phyloP scores from a whole-genome alignment of 768 basidiomycete species.

The Serendipita sp. region DNA sequence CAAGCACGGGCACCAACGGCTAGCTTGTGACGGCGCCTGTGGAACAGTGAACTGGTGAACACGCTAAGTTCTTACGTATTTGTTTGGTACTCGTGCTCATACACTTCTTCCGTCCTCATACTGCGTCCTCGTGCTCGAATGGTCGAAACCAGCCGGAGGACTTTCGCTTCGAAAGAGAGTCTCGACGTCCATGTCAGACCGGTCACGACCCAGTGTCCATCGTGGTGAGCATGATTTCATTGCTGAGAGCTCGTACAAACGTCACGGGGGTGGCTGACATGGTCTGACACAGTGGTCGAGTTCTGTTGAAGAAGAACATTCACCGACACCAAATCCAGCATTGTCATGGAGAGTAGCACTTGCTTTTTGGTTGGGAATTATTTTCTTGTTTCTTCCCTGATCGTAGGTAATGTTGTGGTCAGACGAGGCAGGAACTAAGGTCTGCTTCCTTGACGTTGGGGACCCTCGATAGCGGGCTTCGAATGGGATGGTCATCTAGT shows the following conservation, averaged over 20 bases:
- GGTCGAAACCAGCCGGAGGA: not conserved
- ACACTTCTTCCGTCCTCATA: too few relatives aligned
- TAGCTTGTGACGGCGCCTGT: not conserved
- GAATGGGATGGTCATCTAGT: too few relatives aligned
- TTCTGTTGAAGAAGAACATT: conserved; percentile 4
- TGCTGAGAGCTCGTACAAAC: not conserved
- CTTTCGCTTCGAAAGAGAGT: not conserved
- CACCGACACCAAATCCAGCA: not conserved
- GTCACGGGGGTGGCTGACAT: not conserved
- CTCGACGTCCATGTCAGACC: not conserved
- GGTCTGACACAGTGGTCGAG: not conserved
- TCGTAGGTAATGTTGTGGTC: too few relatives aligned
- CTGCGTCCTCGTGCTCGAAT: not conserved
- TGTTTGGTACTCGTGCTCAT: not conserved
- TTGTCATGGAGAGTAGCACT: not conserved
- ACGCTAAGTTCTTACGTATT: not conserved
- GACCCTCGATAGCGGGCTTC: too few relatives aligned
- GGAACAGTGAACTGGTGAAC: not conserved
- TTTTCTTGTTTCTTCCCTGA: too few relatives aligned
- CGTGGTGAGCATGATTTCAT: not conserved
- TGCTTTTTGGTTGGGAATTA: too few relatives aligned
- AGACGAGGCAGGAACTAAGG: too few relatives aligned
- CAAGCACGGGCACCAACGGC: not conserved
- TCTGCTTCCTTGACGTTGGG: too few relatives aligned
- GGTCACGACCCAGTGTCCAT: not conserved